Evolutionary conservation across 1,284 basidiomycete genomes (phyloP).

Genomic region (Lentinus polychrous): DNA sequence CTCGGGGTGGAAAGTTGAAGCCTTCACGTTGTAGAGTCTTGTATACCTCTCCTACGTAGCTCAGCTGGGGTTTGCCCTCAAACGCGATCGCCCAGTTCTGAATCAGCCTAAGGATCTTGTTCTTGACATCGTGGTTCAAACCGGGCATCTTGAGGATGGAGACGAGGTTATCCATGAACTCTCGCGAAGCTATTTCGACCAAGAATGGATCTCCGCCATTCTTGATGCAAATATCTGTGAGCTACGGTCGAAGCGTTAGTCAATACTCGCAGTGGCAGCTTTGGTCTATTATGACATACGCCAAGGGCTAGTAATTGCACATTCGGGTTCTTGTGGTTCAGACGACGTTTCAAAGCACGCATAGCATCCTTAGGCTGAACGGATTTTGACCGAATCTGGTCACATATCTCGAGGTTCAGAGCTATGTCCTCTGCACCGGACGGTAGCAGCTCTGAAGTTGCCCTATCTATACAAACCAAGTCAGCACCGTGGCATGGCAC

Average conservation of each 20-base stretch:
- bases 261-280: not conserved
- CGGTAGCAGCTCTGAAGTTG: conserved; percentile 84
- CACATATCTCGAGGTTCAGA: conserved; percentile 92
- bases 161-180: conserved; percentile 90
- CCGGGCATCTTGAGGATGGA: conserved; percentile 71
- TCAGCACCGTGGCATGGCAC: conserved; percentile 3
- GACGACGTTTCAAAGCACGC: conserved; percentile 80
- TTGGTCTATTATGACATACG: conserved; percentile 41
- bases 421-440: conserved; percentile 85
- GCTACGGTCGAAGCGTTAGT: conserved; percentile 33
- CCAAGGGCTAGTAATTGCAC: conserved; percentile 85
- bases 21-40: conserved; percentile 72
- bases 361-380: conserved; percentile 84
- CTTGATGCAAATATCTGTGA: conserved; percentile 94
- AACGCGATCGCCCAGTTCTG: conserved; percentile 95
- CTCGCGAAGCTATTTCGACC: conserved; percentile 74
- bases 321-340: conserved; percentile 95
- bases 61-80: conserved; percentile 71
- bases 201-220: conserved; percentile 96
- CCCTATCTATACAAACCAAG: conserved; percentile 57
- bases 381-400: conserved; percentile 91
- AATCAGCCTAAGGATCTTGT: conserved; percentile 70
- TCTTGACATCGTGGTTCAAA: conserved; percentile 81
- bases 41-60: conserved; percentile 77
- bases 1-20: conserved; percentile 79